A percentile compares a stretch with the other conserved stretches of the same genome.
phyloP scores from a whole-genome alignment of 1,139 yeast species.

The Taphrina communis region DNA sequence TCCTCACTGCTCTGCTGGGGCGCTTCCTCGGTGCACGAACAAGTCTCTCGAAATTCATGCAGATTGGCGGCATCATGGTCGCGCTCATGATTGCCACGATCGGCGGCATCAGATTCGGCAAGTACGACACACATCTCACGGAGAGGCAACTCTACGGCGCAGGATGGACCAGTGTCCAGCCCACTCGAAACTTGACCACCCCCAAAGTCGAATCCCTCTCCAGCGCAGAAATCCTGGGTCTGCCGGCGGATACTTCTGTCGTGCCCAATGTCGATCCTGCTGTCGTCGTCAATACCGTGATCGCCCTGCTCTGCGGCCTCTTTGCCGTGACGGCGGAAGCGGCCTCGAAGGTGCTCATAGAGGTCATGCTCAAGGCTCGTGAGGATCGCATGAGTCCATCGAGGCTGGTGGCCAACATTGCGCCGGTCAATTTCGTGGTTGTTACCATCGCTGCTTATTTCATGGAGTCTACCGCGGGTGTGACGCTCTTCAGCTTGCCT shows the following conservation, averaged over 20 bases:
- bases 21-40: conserved; percentile 16
- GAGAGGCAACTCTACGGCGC: conserved; percentile 27
- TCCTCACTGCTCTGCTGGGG: conserved; percentile 9
- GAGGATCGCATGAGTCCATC: conserved; percentile 13
- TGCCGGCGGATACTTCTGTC: neutral
- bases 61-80: conserved; percentile 11
- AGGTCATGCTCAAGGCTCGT: conserved; percentile 20
- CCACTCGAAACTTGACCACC: neutral
- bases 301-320: conserved; percentile 21
- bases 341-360: conserved; percentile 9
- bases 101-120: conserved; percentile 25
- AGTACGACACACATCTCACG: conserved; percentile 27
- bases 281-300: neutral
- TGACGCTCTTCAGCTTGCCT: neutral
- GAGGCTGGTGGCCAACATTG: conserved; percentile 9
- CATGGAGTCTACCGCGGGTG: neutral
- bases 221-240: conserved; percentile 9
- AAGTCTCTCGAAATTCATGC: neutral
- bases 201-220: neutral
- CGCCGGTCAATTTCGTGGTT: conserved; percentile 17
- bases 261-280: neutral
- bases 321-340: conserved; percentile 25
- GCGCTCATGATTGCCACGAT: conserved; percentile 20
- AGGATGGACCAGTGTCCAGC: conserved; percentile 12
- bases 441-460: neutral